Conservation (phyloP, 1,284 basidiomycete genomes). For the Cryptococcus neoformans region DNA sequence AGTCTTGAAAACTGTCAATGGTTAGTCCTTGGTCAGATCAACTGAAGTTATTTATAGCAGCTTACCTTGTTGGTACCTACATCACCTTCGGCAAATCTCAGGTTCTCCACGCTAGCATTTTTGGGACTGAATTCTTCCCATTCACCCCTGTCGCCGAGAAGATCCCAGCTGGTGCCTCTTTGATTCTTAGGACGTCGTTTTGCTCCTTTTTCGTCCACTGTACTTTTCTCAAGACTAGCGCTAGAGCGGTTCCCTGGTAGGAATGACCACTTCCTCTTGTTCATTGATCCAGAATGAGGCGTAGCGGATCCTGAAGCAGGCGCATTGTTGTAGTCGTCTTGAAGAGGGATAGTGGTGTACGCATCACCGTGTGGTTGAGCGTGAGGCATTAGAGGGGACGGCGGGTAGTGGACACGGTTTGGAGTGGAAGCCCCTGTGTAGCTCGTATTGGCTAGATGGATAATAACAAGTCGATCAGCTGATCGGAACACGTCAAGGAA, state of each 20-base stretch:
- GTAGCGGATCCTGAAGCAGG: slow-evolving; percentile 14
- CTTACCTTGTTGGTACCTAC: slow-evolving; percentile 45
- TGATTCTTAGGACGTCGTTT: slow-evolving; percentile 20
- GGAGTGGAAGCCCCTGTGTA: neutral
- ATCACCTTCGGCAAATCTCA: slow-evolving; percentile 50
- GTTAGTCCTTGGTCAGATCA: neutral
- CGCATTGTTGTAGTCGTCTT: slow-evolving; percentile 40
- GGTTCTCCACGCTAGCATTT: slow-evolving; percentile 43
- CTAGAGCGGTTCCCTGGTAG: slow-evolving; percentile 8
- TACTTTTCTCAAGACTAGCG: neutral
- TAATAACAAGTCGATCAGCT: neutral
- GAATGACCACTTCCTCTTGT: slow-evolving; percentile 32
- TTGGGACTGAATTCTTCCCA: slow-evolving; percentile 49
- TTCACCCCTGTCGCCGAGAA: slow-evolving; percentile 34
- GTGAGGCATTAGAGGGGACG: slow-evolving; percentile 20
- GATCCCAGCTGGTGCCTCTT: slow-evolving; percentile 32
- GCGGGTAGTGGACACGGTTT: slow-evolving; percentile 38
- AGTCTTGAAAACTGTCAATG: slow-evolving; percentile 40
- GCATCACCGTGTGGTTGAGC: slow-evolving; percentile 9
- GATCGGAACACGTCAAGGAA: neutral
- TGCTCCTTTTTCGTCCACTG: neutral
- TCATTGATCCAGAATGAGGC: slow-evolving; percentile 17
- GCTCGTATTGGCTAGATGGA: slow-evolving; percentile 2
- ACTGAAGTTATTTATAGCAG: neutral
- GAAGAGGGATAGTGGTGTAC: slow-evolving; percentile 36